A percentile compares a stretch with the other conserved stretches of the same genome.
These are phyloP conservation scores for Arthroderma sp. DNA, from an alignment of 2,329 filamentous ascomycete species.

Conservation along the genomic window DNA sequence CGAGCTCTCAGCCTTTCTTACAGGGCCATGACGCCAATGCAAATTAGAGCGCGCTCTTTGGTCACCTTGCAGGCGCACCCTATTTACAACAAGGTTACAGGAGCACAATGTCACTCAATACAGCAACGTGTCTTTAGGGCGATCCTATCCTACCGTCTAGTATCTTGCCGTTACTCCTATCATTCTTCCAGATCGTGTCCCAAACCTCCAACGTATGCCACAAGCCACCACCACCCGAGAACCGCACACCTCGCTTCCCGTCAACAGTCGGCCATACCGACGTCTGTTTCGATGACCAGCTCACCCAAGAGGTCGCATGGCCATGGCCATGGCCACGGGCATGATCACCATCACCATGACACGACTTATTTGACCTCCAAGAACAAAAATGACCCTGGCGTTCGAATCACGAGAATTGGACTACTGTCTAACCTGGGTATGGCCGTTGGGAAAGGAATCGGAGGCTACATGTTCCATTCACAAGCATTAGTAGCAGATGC, in stretches of 20 bases:
- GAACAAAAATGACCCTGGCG: conserved; percentile 83
- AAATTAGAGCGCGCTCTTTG: conserved; percentile 1
- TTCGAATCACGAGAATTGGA: conserved; percentile 82
- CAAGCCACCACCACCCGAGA: background rate
- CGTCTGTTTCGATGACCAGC: conserved; percentile 16
- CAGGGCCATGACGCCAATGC: conserved; percentile 5
- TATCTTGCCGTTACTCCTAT: background rate
- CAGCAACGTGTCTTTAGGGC: conserved; percentile 16
- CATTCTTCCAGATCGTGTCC: conserved; percentile 6
- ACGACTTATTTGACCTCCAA: conserved; percentile 67
- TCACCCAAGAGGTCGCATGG: conserved; percentile 35
- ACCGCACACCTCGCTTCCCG: conserved; percentile 14
- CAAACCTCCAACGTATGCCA: background rate
- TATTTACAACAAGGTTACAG: conserved; percentile 1
- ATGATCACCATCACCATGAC: conserved; percentile 60
- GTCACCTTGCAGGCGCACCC: conserved; percentile 4
- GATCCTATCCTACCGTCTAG: conserved; percentile 3
- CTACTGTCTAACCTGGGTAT: conserved; percentile 83
- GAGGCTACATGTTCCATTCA: conserved; percentile 89
- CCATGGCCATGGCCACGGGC: conserved; percentile 39
- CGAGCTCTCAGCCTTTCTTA: no score
- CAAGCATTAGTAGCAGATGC: conserved; percentile 87
- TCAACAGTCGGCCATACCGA: no score
- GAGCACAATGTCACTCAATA: conserved; percentile 4
- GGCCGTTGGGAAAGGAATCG: conserved; percentile 84